phyloP scores from a whole-genome alignment of 179 eudicot genomes.

The Camellia oleifera region DNA sequence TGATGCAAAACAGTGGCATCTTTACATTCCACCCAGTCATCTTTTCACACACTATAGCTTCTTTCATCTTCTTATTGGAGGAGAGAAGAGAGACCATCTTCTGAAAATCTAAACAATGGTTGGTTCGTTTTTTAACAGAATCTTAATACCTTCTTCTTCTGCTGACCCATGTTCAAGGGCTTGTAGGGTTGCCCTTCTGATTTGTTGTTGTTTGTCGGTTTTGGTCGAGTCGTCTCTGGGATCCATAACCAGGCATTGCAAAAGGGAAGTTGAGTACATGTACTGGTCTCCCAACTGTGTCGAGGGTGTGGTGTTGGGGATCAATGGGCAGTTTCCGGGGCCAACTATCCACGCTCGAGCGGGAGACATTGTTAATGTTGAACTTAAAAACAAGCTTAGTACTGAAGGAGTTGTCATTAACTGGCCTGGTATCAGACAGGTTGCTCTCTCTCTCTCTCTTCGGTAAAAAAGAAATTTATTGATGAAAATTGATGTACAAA shows the following conservation, averaged over 20 bases:
- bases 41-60: no score
- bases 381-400: constrained; percentile 68
- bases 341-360: constrained; percentile 74
- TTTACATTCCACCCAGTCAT: no score
- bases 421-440: constrained; percentile 98
- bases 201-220: constrained; percentile 3
- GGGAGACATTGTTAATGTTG: constrained; percentile 59
- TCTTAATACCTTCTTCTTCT: no score
- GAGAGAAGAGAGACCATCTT: no score
- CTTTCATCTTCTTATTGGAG: no score
- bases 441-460: neutral
- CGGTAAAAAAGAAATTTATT: no score
- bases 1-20: no score
- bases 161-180: no score
- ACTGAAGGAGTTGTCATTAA: constrained; percentile 93
- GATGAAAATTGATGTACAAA: no score
- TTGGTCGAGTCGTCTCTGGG: constrained; percentile 19
- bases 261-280: constrained; percentile 73
- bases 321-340: constrained; percentile 88
- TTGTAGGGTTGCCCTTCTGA: neutral
- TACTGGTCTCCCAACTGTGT: constrained; percentile 70
- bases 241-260: constrained; percentile 36
- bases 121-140: no score
- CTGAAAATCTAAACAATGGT: no score
- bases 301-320: constrained; percentile 67